Percentiles rank a stretch among this genome's conserved stretches.
These are phyloP conservation scores for Diplocarpon rosae DNA, from an alignment of 2,329 filamentous ascomycete genomes.

Conservation along the genomic window DNA sequence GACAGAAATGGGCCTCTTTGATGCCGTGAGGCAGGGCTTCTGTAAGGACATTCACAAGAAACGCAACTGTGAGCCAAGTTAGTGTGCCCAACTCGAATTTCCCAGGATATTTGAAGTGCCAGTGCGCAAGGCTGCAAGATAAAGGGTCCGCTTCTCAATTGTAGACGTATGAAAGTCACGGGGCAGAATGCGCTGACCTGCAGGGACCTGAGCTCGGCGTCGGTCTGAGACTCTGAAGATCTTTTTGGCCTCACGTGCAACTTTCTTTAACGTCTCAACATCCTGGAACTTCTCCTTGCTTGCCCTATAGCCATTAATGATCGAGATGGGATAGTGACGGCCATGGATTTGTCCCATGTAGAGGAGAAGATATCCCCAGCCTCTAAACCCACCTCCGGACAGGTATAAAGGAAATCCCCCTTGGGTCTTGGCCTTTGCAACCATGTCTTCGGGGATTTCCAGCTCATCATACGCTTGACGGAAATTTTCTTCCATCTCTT, in stretches of 20 bases:
- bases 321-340: constrained; percentile 55
- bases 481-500: constrained; percentile 43
- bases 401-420: constrained; percentile 52
- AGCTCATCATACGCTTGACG: constrained; percentile 40
- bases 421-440: constrained; percentile 31
- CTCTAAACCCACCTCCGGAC: constrained; percentile 59
- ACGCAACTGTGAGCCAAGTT: constrained; percentile 36
- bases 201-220: constrained; percentile 53
- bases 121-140: no score
- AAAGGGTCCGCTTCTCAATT: no score
- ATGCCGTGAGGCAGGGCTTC: constrained; percentile 48
- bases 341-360: constrained; percentile 47
- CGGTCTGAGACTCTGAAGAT: constrained; percentile 55
- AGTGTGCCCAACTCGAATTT: no score
- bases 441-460: constrained; percentile 40
- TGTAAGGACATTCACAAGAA: constrained; percentile 52
- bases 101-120: no score
- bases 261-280: constrained; percentile 25
- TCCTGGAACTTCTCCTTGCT: constrained; percentile 15
- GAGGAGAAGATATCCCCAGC: constrained; percentile 57
- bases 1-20: constrained; percentile 54
- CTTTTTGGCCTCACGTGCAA: constrained; percentile 28
- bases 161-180: no score
- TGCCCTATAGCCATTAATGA: constrained; percentile 52
- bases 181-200: constrained; percentile 20